Evolutionary conservation across 139 green algal genomes (phyloP), one percentile per base, ranked within the genome.

Genomic region (Chlorella sorokiniana): DNA sequence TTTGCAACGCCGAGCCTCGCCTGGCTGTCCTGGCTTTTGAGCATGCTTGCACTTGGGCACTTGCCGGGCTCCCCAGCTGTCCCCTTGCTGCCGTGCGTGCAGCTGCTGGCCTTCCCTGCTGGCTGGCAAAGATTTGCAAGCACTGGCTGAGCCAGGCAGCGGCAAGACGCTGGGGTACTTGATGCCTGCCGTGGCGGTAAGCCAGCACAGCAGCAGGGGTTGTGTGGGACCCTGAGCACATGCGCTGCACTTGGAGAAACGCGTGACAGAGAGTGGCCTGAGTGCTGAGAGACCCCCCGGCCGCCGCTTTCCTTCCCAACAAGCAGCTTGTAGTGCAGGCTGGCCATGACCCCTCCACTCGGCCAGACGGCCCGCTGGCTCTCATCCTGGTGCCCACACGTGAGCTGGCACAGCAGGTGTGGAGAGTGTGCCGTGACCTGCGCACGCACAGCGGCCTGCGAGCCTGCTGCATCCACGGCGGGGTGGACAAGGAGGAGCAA

Each of bases 161-260:
- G 94, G 94, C 42, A 98, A 98, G 79, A 98, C 94, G 0, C 85
- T 98, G 0, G 91, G 88, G 0, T 98, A 93, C 82, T 77, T 97
- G 71, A 86, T 97, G 54, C 92, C 94, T 14, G 45, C 54, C 0
- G 86, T 81, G 6, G 63, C 86, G 31, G 73, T 79, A 38, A 11
- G 70, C 31, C n/a, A 0, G 69, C 8, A n/a, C 79, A 3, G 77
- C 75, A 9, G 23, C 86, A 33, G 35, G 77, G 33, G n/a, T 33
- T 64, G 56, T n/a, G n/a, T n/a, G n/a, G n/a, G n/a, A n/a, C n/a
- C n/a, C n/a, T n/a, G n/a, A n/a, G n/a, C n/a, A n/a, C n/a, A n/a
- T n/a, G n/a, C n/a, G n/a, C n/a, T n/a, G n/a, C n/a, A n/a, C n/a
- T n/a, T n/a, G n/a, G n/a, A n/a, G n/a, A n/a, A n/a, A n/a, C n/a